Percentiles rank a stretch among this genome's conserved stretches.
phyloP scores from a whole-genome alignment of 2,329 filamentous ascomycete genomes.

The Pyrenochaeta sp. region DNA sequence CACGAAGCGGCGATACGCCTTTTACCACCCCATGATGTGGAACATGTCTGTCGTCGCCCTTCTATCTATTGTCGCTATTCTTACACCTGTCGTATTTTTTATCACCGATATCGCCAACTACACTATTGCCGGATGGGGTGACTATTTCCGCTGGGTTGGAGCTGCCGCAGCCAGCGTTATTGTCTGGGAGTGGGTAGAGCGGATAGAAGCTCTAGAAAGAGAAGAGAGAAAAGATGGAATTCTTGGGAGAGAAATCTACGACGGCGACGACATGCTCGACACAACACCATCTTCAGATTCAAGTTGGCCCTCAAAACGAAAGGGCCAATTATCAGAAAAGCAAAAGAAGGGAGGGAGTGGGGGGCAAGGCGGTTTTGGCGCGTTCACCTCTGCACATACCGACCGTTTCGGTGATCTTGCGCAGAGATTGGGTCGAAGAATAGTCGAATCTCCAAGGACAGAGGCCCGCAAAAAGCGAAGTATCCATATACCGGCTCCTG shows the following conservation, averaged over 20 bases:
- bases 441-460: constrained; percentile 35
- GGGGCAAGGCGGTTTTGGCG: constrained; percentile 30
- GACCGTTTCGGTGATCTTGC: constrained; percentile 38
- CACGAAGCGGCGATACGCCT: constrained; percentile 91
- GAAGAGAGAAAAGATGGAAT: constrained; percentile 96
- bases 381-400: constrained; percentile 35
- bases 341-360: constrained; percentile 42
- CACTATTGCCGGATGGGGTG: constrained; percentile 88
- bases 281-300: constrained; percentile 67
- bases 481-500: constrained; percentile 45
- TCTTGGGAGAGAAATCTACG: constrained; percentile 87
- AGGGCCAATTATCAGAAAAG: constrained; percentile 40
- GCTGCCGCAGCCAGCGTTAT: constrained; percentile 94
- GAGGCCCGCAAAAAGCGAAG: constrained; percentile 43
- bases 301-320: constrained; percentile 55
- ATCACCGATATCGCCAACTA: constrained; percentile 88
- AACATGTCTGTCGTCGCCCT: constrained; percentile 84
- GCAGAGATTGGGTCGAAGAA: constrained; percentile 39
- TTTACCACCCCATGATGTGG: constrained; percentile 88
- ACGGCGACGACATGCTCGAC: constrained; percentile 92
- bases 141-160: constrained; percentile 96
- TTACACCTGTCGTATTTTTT: constrained; percentile 92
- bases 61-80: constrained; percentile 80
- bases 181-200: constrained; percentile 97
- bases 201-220: constrained; percentile 89